Evolutionary conservation across 148 eudicot genomes (phyloP).

Genomic region (Camellia lanceoleosa): DNA sequence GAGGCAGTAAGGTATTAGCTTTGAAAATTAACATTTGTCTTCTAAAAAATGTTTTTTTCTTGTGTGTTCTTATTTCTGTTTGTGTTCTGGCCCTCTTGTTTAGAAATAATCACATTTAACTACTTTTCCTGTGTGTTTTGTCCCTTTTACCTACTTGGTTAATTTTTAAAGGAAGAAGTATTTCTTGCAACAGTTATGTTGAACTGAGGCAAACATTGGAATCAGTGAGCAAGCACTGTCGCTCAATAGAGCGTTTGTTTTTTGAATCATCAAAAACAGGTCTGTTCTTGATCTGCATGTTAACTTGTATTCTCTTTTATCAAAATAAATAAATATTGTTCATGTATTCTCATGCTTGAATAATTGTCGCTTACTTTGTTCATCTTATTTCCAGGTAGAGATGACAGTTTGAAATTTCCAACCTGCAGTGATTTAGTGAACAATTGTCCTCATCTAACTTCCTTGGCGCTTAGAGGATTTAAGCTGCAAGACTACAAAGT

Average conservation of each 20-base stretch:
- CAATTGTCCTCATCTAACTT: constrained; percentile 49
- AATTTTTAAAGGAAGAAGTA: not conserved
- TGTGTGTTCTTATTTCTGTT: not conserved
- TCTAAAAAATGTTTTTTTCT: too few species aligned
- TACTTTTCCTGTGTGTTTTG: not conserved
- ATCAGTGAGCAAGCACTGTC: constrained; percentile 49
- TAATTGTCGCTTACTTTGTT: not conserved
- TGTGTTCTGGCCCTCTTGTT: not conserved
- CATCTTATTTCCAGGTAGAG: constrained; percentile 47
- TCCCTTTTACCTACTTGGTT: not conserved
- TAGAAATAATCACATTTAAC: too few species aligned
- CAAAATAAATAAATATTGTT: not conserved
- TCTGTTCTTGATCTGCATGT: constrained; percentile 9
- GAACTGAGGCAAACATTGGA: constrained; percentile 56
- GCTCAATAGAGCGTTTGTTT: constrained; percentile 42
- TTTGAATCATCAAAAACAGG: constrained; percentile 63
- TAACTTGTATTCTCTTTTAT: too few species aligned
- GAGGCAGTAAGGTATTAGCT: not conserved
- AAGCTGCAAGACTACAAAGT: constrained; percentile 51
- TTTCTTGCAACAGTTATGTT: constrained; percentile 37
- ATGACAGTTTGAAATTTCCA: constrained; percentile 50
- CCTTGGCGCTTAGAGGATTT: constrained; percentile 59
- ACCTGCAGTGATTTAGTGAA: constrained; percentile 55
- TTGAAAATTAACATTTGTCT: not conserved
- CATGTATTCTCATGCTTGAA: not conserved